Percentiles rank a stretch among this genome's conserved stretches.
These are phyloP conservation scores for Candida tallmaniae DNA, from an alignment of 805 yeast species.

Conservation along the genomic window DNA sequence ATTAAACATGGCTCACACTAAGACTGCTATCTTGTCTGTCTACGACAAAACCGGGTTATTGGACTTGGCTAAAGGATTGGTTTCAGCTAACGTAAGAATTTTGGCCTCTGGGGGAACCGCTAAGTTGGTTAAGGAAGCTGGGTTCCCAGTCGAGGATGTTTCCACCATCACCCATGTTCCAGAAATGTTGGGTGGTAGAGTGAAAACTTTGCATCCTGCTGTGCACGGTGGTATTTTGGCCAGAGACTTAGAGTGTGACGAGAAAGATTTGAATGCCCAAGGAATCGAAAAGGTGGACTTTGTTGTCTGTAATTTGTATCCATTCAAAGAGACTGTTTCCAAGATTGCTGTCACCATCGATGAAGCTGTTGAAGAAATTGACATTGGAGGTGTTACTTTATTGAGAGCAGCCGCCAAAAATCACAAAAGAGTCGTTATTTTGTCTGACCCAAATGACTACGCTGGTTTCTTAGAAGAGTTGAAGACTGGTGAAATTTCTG, in stretches of 20 bases:
- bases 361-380: constrained; percentile 98
- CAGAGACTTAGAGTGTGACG: constrained; percentile 86
- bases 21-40: constrained; percentile 94
- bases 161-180: constrained; percentile 96
- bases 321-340: constrained; percentile 95
- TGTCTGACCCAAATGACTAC: constrained; percentile 93
- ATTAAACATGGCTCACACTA: constrained; percentile 36
- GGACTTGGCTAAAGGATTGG: constrained; percentile 94
- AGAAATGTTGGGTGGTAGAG: constrained; percentile 98
- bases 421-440: constrained; percentile 91
- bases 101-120: constrained; percentile 99
- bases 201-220: constrained; percentile 97
- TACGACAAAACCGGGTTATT: constrained; percentile 95
- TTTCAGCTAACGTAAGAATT: constrained; percentile 81
- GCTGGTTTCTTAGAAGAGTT: constrained; percentile 82
- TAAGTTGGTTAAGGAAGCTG: constrained; percentile 89
- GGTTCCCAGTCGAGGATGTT: constrained; percentile 96
- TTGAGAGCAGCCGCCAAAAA: constrained; percentile 98
- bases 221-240: constrained; percentile 98
- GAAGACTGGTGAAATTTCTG: constrained; percentile 64
- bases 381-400: constrained; percentile 94
- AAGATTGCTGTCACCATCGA: constrained; percentile 92
- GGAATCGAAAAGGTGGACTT: constrained; percentile 93
- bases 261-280: constrained; percentile 80
- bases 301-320: constrained; percentile 96